A percentile compares a stretch with the other conserved stretches of the same genome.
phyloP scores from a whole-genome alignment of 108 stramenopile genomes.

The Conticribra weissflogii region DNA sequence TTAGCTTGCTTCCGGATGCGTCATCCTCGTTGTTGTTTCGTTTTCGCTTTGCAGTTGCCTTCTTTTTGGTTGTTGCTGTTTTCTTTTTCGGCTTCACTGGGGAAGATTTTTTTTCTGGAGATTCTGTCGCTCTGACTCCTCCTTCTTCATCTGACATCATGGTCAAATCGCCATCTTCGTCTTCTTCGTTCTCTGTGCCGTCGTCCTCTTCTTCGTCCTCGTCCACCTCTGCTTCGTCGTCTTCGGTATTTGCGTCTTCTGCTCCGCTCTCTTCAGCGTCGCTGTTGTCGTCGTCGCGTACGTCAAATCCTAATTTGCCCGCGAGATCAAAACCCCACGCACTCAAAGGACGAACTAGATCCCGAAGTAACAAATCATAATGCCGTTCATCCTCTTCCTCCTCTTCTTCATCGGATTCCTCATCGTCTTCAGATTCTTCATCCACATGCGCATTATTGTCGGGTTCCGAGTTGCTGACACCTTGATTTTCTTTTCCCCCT shows the following conservation, averaged over 20 bases:
- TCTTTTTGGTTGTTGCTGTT: slow-evolving; percentile 17
- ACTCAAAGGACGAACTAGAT: slow-evolving; percentile 75
- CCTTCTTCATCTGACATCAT: slow-evolving; percentile 23
- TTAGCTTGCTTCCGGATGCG: slow-evolving; percentile 1
- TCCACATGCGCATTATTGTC: slow-evolving; percentile 33
- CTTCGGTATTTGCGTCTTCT: slow-evolving; percentile 36
- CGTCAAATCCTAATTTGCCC: slow-evolving; percentile 70
- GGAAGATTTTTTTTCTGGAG: slow-evolving; percentile 31
- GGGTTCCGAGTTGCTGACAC: slow-evolving; percentile 18
- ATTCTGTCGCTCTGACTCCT: slow-evolving; percentile 5
- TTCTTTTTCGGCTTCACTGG: slow-evolving; percentile 27
- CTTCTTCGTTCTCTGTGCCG: slow-evolving; percentile 33
- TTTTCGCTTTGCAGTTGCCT: slow-evolving; percentile 19
- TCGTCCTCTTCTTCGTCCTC: slow-evolving; percentile 29
- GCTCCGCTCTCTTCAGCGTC: slow-evolving; percentile 34
- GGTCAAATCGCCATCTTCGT: slow-evolving; percentile 18
- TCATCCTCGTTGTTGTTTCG: slow-evolving; percentile 8
- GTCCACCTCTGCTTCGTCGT: slow-evolving; percentile 16
- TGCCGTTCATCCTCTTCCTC: slow-evolving; percentile 34
- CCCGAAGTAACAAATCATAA: slow-evolving; percentile 62
- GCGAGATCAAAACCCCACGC: slow-evolving; percentile 80
- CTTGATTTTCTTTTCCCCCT: slow-evolving; percentile 7
- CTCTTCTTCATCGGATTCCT: slow-evolving; percentile 59
- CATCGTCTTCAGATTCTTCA: slow-evolving; percentile 54
- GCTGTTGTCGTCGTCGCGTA: slow-evolving; percentile 19